phyloP scores from a whole-genome alignment of 164 flowering plant genomes.

The Piper betle region DNA sequence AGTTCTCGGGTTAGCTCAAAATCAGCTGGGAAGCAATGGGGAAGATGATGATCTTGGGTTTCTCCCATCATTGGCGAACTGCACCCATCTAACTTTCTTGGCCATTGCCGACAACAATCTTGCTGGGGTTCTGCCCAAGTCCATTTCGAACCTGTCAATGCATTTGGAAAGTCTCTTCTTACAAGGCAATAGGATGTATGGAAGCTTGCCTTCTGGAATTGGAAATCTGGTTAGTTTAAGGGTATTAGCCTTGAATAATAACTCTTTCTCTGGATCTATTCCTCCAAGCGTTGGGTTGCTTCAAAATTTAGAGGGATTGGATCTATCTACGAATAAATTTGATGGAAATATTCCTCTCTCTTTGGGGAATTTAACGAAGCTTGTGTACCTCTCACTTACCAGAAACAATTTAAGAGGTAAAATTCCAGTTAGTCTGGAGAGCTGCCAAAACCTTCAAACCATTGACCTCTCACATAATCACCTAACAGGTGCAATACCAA shows the following conservation, averaged over 20 bases:
- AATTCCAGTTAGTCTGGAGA: slow-evolving; percentile 2
- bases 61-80: slow-evolving; percentile 1
- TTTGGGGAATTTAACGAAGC: slow-evolving; percentile 13
- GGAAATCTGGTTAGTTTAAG: slow-evolving; percentile 18
- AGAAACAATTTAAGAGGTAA: slow-evolving; percentile 1
- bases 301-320: slow-evolving; percentile 9
- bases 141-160: slow-evolving; percentile 19
- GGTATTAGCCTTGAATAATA: neutral
- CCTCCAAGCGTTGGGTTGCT: slow-evolving; percentile 19
- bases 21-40: neutral
- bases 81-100: neutral
- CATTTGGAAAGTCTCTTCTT: neutral
- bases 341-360: slow-evolving; percentile 17
- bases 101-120: slow-evolving; percentile 2
- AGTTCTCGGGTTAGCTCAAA: neutral
- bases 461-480: slow-evolving; percentile 1
- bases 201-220: slow-evolving; percentile 23
- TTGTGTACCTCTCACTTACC: neutral
- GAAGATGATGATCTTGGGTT: slow-evolving; percentile 1
- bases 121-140: slow-evolving; percentile 18
- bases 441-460: neutral
- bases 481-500: slow-evolving; percentile 13
- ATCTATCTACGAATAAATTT: slow-evolving; percentile 8
- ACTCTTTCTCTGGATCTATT: slow-evolving; percentile 18
- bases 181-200: slow-evolving; percentile 13